phyloP scores from a whole-genome alignment of 2,329 filamentous ascomycete species.

The Lasiodiplodia sp. region DNA sequence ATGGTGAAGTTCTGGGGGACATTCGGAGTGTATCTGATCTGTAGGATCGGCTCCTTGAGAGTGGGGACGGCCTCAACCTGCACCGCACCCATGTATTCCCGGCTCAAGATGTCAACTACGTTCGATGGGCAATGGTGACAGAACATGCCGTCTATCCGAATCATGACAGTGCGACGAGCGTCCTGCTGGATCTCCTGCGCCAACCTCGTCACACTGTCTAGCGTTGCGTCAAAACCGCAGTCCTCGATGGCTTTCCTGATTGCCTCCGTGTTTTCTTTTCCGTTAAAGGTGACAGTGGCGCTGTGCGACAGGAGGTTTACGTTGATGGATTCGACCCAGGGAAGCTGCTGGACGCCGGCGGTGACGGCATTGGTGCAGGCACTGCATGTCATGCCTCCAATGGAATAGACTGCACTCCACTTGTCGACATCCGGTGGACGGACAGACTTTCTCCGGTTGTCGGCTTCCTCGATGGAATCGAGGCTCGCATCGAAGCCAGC shows the following conservation, averaged over 20 bases:
- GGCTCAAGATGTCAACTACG: conserved; percentile 61
- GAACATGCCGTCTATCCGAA: conserved; percentile 54
- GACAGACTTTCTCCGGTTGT: conserved; percentile 18
- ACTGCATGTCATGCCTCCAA: conserved; percentile 66
- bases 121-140: conserved; percentile 57
- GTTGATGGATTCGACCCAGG: conserved; percentile 56
- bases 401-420: conserved; percentile 56
- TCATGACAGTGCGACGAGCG: conserved; percentile 41
- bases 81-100: conserved; percentile 57
- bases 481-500: conserved; percentile 37
- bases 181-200: conserved; percentile 32
- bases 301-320: conserved; percentile 62
- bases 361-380: conserved; percentile 61
- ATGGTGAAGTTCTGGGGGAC: conserved; percentile 73
- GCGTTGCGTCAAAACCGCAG: conserved; percentile 50
- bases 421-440: conserved; percentile 34
- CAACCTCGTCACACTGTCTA: conserved; percentile 43
- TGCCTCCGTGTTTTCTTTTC: conserved; percentile 53
- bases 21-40: conserved; percentile 72
- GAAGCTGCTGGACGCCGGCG: conserved; percentile 53
- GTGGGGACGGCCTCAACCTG: conserved; percentile 63
- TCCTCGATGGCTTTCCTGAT: conserved; percentile 61
- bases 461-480: conserved; percentile 31
- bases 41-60: conserved; percentile 69
- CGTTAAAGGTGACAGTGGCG: conserved; percentile 57